Evolutionary conservation across 108 stramenopile species (phyloP).

Genomic region (Discostella pseudostelligera): DNA sequence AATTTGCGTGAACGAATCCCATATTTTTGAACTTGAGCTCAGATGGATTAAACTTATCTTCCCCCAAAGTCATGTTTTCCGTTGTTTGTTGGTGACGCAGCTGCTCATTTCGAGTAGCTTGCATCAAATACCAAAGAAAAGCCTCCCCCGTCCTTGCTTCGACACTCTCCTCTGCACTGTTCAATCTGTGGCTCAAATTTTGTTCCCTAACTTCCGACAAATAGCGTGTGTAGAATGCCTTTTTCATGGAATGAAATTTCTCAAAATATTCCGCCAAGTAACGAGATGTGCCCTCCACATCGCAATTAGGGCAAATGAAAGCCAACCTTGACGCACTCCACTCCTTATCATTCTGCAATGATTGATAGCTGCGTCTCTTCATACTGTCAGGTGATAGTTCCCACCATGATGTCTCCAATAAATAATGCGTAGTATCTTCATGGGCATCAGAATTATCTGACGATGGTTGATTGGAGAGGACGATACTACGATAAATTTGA

Average conservation of each 20-base stretch:
- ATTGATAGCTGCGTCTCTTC: conserved; percentile 8
- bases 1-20: conserved; percentile 14
- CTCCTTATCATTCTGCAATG: conserved; percentile 12
- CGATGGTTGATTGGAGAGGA: background rate
- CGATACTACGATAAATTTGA: conserved; percentile 20
- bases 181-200: background rate
- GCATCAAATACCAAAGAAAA: conserved; percentile 30
- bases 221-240: conserved; percentile 27
- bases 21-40: conserved; percentile 28
- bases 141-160: conserved; percentile 30
- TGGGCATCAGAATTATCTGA: background rate
- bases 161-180: conserved; percentile 33
- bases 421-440: background rate
- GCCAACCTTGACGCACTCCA: conserved; percentile 23
- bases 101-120: conserved; percentile 20
- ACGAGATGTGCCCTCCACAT: conserved; percentile 45
- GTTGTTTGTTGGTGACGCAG: background rate
- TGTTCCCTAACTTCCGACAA: background rate
- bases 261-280: conserved; percentile 49
- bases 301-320: conserved; percentile 41
- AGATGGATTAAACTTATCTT: conserved; percentile 14
- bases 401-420: conserved; percentile 6
- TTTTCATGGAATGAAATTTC: conserved; percentile 38
- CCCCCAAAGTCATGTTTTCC: background rate
- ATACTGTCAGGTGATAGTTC: background rate